A percentile compares a stretch with the other conserved stretches of the same genome.
Evolutionary conservation across 805 yeast species (phyloP).

Genomic region (Myxozyma neglecta): DNA sequence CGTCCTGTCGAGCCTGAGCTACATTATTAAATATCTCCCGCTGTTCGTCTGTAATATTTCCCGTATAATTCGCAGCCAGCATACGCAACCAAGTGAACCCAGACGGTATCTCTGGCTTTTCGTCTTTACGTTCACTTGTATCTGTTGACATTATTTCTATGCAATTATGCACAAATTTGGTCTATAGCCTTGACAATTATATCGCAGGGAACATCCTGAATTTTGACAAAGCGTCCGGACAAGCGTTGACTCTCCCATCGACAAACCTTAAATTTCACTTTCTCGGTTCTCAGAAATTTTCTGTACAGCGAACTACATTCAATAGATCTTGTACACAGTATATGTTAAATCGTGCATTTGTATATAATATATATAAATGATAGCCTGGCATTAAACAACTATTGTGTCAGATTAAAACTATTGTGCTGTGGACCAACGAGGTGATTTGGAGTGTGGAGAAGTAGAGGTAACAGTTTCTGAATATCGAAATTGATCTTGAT

Average conservation of each 20-base stretch:
- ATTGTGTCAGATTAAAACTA: not conserved
- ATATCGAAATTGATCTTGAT: no score
- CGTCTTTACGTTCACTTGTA: not conserved
- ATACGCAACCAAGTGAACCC: conserved; percentile 26
- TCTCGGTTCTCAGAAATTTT: not conserved
- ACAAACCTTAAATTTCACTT: not conserved
- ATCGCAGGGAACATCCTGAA: no score
- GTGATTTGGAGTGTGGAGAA: no score
- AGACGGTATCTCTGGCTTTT: conserved; percentile 16
- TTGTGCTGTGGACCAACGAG: no score
- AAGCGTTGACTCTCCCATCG: not conserved
- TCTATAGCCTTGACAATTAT: no score
- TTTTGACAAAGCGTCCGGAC: not conserved
- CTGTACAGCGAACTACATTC: not conserved
- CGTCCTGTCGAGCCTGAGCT: conserved; percentile 1
- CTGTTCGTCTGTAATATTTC: conserved; percentile 19
- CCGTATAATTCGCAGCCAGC: conserved; percentile 22
- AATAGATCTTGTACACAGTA: no score
- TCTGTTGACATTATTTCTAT: not conserved
- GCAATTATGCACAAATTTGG: not conserved
- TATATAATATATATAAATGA: not conserved
- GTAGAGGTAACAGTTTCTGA: no score
- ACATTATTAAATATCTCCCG: conserved; percentile 10
- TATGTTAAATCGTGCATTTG: no score
- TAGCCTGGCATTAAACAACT: not conserved